These are phyloP conservation scores for Phytophthora syringae DNA, from an alignment of 352 stramenopile species.

Conservation along the genomic window DNA sequence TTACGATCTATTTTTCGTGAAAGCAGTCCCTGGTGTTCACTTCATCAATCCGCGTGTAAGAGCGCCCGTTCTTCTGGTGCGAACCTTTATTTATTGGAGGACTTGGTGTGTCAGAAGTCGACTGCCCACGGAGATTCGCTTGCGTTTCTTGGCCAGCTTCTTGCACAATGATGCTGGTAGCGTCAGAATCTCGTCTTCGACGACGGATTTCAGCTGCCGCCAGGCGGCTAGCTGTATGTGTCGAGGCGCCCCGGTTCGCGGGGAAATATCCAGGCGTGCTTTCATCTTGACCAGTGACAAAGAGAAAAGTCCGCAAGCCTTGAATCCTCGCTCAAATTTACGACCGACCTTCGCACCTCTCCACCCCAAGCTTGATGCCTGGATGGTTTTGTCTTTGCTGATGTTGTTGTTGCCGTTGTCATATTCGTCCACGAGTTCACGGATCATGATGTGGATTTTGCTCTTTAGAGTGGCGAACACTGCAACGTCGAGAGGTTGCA, in stretches of 20 bases:
- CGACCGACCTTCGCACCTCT: not conserved
- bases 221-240: conserved; percentile 2
- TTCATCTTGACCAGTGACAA: conserved; percentile 17
- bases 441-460: conserved; percentile 7
- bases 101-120: not conserved
- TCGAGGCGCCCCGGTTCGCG: not conserved
- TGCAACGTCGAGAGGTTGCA: conserved; percentile 28
- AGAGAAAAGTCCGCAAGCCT: conserved; percentile 11
- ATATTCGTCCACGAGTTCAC: conserved; percentile 6
- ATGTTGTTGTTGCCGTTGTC: conserved; percentile 2
- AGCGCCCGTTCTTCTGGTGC: too few species aligned
- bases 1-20: too few species aligned
- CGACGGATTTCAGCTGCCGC: conserved; percentile 2
- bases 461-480: conserved; percentile 26
- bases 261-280: not conserved
- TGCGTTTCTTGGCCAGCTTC: not conserved
- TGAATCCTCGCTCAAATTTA: conserved; percentile 11
- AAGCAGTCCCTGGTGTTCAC: too few species aligned
- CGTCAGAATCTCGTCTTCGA: conserved; percentile 1
- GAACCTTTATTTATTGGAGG: not conserved
- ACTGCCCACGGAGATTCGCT: not conserved
- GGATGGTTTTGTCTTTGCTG: conserved; percentile 9
- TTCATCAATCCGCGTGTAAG: too few species aligned
- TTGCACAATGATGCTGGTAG: not conserved
- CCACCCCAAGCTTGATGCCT: conserved; percentile 7